Conservation (phyloP, 768 basidiomycete species). For the Suillus bovinus region DNA sequence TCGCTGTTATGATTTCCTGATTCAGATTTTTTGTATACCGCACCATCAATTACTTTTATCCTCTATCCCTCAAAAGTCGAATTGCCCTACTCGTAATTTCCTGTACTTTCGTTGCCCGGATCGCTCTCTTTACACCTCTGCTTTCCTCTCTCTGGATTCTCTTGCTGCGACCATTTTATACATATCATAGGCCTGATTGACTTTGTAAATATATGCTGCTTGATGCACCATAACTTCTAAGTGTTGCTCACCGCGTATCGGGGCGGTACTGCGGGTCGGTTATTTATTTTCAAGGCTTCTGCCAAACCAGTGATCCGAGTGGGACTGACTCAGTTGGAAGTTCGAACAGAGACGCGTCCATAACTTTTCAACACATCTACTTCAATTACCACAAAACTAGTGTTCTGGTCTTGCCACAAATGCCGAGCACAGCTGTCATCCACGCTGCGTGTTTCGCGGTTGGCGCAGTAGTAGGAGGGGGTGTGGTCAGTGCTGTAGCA, state of each 20-base stretch:
- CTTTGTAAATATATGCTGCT: slow-evolving; percentile 28
- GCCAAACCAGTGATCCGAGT: slow-evolving; percentile 4
- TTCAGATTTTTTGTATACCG: slow-evolving; percentile 9
- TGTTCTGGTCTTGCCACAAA: slow-evolving; percentile 16
- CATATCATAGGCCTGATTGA: slow-evolving; percentile 23
- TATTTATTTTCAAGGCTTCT: slow-evolving; percentile 8
- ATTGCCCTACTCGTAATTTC: slow-evolving; percentile 9
- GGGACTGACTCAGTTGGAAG: too few species aligned
- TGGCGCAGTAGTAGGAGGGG: slow-evolving; percentile 80
- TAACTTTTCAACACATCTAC: not conserved
- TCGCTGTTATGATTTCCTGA: not conserved
- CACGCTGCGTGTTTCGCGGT: slow-evolving; percentile 80
- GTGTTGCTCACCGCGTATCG: not conserved
- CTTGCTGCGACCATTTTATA: slow-evolving; percentile 16
- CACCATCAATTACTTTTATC: not conserved
- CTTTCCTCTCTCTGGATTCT: slow-evolving; percentile 12
- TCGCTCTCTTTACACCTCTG: slow-evolving; percentile 15
- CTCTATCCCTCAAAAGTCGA: slow-evolving; percentile 7
- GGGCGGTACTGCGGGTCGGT: not conserved
- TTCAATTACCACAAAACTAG: not conserved
- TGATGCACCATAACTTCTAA: slow-evolving; percentile 20
- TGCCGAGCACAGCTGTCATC: slow-evolving; percentile 50
- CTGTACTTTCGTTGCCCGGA: slow-evolving; percentile 8
- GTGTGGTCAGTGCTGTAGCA: slow-evolving; percentile 55
- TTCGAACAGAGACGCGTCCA: not conserved